Conservation (phyloP, 2,329 filamentous ascomycete species). For the Monilinia fructicola region DNA sequence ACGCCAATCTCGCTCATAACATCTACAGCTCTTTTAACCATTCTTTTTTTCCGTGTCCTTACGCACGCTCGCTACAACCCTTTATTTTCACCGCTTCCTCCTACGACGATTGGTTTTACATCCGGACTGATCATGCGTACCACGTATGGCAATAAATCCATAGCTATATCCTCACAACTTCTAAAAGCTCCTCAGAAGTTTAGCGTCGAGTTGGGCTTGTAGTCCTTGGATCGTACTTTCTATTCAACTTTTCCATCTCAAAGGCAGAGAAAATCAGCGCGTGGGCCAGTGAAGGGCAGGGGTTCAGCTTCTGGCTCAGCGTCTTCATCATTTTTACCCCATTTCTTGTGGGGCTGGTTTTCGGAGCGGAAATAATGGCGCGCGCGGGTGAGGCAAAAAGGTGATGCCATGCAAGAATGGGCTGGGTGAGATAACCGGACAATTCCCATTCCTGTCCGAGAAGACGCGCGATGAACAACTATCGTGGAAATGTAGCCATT, state of each 20-base stretch:
- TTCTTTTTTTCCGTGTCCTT: slow-evolving; percentile 80
- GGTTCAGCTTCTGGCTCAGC: slow-evolving; percentile 43
- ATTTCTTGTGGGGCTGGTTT: slow-evolving; percentile 44
- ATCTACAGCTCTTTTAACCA: slow-evolving; percentile 76
- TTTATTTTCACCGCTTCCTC: slow-evolving; percentile 62
- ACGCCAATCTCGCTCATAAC: slow-evolving; percentile 83
- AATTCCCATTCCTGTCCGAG: slow-evolving; percentile 90
- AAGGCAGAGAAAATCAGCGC: slow-evolving; percentile 79
- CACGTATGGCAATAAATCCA: slow-evolving; percentile 82
- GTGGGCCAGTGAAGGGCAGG: slow-evolving; percentile 76
- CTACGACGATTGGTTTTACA: slow-evolving; percentile 85
- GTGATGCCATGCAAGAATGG: slow-evolving; percentile 85
- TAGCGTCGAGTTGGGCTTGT: slow-evolving; percentile 70
- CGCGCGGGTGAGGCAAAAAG: slow-evolving; percentile 74
- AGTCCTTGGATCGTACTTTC: slow-evolving; percentile 70
- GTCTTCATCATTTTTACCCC: slow-evolving; percentile 26
- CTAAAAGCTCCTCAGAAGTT: slow-evolving; percentile 78
- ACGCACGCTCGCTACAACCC: slow-evolving; percentile 80
- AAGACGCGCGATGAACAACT: slow-evolving; percentile 75
- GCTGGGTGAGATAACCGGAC: slow-evolving; percentile 79
- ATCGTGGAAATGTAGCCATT: slow-evolving; percentile 96
- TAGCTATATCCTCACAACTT: slow-evolving; percentile 72
- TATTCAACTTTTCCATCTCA: slow-evolving; percentile 78
- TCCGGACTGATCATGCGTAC: slow-evolving; percentile 82
- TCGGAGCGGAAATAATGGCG: slow-evolving; percentile 45